Evolutionary conservation across 495 filamentous ascomycete genomes (phyloP).

Genomic region (Penicillium crystallinum): DNA sequence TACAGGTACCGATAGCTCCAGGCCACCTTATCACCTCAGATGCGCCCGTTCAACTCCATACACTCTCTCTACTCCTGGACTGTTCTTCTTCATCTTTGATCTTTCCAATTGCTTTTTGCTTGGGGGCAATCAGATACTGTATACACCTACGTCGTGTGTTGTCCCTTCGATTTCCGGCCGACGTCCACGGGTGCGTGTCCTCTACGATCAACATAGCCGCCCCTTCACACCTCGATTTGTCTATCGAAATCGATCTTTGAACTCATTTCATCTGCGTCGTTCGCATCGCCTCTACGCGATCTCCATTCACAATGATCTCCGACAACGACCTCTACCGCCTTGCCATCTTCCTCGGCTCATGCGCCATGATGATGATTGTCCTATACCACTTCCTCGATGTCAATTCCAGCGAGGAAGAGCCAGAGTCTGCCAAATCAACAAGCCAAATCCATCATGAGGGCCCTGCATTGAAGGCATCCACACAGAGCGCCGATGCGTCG

Average conservation of each 20-base stretch:
- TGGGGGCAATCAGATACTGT: background rate
- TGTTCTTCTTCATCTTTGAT: background rate
- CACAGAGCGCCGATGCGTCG: background rate
- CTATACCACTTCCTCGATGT: conserved; percentile 97
- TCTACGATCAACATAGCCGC: background rate
- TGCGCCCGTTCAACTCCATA: background rate
- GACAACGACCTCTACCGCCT: conserved; percentile 80
- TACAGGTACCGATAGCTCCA: background rate
- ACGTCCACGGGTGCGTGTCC: too few species aligned
- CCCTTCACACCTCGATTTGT: background rate
- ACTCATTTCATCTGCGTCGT: background rate
- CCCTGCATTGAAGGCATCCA: conserved; percentile 1
- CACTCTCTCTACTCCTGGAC: background rate
- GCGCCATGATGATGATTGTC: conserved; percentile 89
- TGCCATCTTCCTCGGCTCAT: conserved; percentile 87
- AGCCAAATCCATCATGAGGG: conserved; percentile 14
- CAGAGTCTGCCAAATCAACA: conserved; percentile 10
- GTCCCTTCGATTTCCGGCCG: background rate
- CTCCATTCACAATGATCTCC: conserved; percentile 63
- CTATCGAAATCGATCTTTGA: background rate
- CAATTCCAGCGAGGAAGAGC: conserved; percentile 63
- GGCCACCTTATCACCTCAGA: background rate
- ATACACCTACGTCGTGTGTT: background rate
- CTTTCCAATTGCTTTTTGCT: background rate
- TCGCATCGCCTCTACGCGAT: background rate